Evolutionary conservation across 345 rosid genomes (phyloP).

Genomic region (Sonneratia alba): DNA sequence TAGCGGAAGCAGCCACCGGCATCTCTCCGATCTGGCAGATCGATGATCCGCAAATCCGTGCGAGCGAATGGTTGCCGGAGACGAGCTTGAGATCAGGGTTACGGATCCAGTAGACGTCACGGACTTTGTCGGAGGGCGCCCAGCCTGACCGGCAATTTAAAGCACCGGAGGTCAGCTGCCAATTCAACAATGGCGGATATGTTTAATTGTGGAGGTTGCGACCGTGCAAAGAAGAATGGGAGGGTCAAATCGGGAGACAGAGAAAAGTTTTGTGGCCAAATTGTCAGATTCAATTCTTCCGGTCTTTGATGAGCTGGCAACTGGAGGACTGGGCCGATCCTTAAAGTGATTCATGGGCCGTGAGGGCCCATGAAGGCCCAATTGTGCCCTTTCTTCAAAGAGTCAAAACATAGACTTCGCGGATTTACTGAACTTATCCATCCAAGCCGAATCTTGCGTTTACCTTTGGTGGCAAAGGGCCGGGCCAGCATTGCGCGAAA

Average conservation of each 20-base stretch:
- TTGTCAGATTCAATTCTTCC: not conserved
- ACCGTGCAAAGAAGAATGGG: not conserved
- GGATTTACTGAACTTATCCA: not conserved
- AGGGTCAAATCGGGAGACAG: not conserved
- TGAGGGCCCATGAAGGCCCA: not conserved
- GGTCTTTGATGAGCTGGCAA: not conserved
- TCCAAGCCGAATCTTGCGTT: not conserved
- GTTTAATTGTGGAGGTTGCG: not conserved
- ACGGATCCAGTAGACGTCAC: not conserved
- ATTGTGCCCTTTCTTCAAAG: not conserved
- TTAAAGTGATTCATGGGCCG: not conserved
- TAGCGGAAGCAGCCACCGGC: slow-evolving; percentile 99
- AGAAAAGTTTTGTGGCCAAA: not conserved
- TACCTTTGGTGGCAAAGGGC: too few species aligned
- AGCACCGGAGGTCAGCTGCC: not conserved
- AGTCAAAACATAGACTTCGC: not conserved
- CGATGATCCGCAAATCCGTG: slow-evolving; percentile 1
- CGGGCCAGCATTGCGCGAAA: too few species aligned
- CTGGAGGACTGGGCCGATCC: not conserved
- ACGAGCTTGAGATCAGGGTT: not conserved
- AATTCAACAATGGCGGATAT: slow-evolving; percentile 2
- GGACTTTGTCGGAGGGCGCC: not conserved
- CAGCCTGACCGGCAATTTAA: not conserved
- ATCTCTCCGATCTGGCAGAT: slow-evolving; percentile 37
- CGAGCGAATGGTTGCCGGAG: not conserved